phyloP scores from a whole-genome alignment of 148 eudicot species.

The Camellia lanceoleosa region DNA sequence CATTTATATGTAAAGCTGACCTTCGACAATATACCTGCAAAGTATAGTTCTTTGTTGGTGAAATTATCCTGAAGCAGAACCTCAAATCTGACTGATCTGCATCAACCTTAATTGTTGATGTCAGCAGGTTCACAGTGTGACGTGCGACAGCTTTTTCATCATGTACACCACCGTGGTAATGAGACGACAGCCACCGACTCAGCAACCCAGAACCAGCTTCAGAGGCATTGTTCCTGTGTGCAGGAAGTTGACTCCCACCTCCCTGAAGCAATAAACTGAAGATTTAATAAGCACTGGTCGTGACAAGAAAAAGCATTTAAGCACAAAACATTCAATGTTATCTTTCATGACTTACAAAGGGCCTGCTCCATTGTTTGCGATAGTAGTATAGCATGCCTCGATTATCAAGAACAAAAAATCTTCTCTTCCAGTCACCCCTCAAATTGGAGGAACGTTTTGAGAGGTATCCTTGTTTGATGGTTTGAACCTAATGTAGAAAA shows the following conservation, averaged over 20 bases:
- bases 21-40: conserved; percentile 61
- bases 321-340: background rate
- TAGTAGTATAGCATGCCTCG: conserved; percentile 94
- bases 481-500: no score
- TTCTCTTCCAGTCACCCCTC: conserved; percentile 96
- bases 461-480: conserved; percentile 92
- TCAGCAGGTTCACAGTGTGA: conserved; percentile 84
- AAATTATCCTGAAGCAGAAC: conserved; percentile 92
- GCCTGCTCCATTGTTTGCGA: conserved; percentile 79
- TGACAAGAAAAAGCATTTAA: conserved; percentile 3
- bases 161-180: conserved; percentile 59
- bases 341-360: conserved; percentile 52
- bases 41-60: conserved; percentile 85
- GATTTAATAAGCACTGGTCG: background rate
- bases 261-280: conserved; percentile 27
- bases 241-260: conserved; percentile 27
- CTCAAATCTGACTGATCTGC: conserved; percentile 87
- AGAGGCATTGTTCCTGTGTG: conserved; percentile 34
- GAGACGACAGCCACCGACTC: conserved; percentile 87
- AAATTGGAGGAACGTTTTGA: conserved; percentile 90
- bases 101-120: conserved; percentile 86
- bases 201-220: conserved; percentile 79
- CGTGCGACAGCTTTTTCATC: conserved; percentile 88
- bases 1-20: conserved; percentile 14
- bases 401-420: conserved; percentile 93